Percentiles rank a stretch among this genome's conserved stretches.
phyloP scores from a whole-genome alignment of 108 stramenopile genomes.

The Pseudonitzschia delicatissima region DNA sequence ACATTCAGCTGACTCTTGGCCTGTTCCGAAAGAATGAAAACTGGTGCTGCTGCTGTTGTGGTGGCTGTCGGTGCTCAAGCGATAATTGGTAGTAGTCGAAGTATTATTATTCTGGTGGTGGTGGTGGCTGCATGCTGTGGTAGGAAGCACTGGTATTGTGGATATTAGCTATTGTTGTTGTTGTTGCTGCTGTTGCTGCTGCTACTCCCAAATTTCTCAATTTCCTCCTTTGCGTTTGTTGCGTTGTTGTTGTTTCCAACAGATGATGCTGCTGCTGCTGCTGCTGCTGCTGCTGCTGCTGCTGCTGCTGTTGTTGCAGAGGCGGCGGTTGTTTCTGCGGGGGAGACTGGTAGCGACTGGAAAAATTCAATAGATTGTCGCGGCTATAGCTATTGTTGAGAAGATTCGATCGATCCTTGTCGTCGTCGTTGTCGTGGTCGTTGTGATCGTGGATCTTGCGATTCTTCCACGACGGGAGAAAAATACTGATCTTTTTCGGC shows the following conservation, averaged over 20 bases:
- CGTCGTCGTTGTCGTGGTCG: constrained; percentile 8
- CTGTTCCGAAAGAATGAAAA: constrained; percentile 7
- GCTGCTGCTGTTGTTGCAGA: constrained; percentile 8
- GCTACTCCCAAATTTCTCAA: neutral
- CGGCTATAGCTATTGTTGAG: neutral
- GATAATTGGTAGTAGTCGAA: neutral
- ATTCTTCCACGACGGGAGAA: neutral
- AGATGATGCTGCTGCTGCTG: constrained; percentile 1
- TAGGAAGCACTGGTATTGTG: neutral
- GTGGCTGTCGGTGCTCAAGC: too few relatives aligned
- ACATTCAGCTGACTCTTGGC: constrained; percentile 22
- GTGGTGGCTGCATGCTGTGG: neutral
- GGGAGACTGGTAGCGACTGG: constrained; percentile 5
- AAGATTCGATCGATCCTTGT: neutral
- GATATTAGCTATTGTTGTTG: neutral
- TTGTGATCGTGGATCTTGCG: neutral
- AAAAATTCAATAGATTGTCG: neutral
- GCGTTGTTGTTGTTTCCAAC: neutral
- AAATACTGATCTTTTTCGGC: neutral
- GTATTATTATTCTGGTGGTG: neutral
- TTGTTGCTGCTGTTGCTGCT: constrained; percentile 2
- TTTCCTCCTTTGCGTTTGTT: too few relatives aligned
- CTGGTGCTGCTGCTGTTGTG: neutral
- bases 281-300: neutral
- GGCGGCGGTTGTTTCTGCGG: constrained; percentile 3